These are phyloP conservation scores for Jaenimonas drosophilae DNA, from an alignment of 208 protist genomes.

Conservation along the genomic window DNA sequence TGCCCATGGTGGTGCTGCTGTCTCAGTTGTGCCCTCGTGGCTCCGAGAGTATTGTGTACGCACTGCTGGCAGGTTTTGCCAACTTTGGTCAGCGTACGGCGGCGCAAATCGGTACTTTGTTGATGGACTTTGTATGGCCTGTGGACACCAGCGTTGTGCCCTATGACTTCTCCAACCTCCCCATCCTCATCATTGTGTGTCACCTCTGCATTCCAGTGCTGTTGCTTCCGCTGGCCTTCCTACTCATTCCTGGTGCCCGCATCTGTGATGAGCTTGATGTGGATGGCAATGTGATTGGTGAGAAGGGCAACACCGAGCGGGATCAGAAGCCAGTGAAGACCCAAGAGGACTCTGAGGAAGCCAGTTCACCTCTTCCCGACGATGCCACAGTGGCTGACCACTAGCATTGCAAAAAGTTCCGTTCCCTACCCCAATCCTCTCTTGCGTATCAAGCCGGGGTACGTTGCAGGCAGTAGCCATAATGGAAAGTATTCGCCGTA, in stretches of 20 bases:
- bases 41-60: conserved; percentile 39
- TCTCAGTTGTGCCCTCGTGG: conserved; percentile 46
- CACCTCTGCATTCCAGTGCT: conserved; percentile 44
- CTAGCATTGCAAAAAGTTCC: too few species aligned
- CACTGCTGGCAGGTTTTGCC: conserved; percentile 38
- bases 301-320: too few species aligned
- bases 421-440: too few species aligned
- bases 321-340: too few species aligned
- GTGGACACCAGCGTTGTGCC: conserved; percentile 14
- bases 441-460: too few species aligned
- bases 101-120: conserved; percentile 21
- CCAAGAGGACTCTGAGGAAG: too few species aligned
- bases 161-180: conserved; percentile 60
- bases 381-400: too few species aligned
- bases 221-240: conserved; percentile 39
- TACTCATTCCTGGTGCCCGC: conserved; percentile 46
- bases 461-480: too few species aligned
- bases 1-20: conserved; percentile 44
- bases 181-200: conserved; percentile 39
- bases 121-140: conserved; percentile 37
- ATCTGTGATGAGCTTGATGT: conserved; percentile 48
- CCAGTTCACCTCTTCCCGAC: too few species aligned
- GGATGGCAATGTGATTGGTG: conserved; percentile 20
- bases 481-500: too few species aligned
- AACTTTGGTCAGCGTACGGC: conserved; percentile 36